Evolutionary conservation across 2,329 filamentous ascomycete genomes (phyloP).

Genomic region (Madurella fahalii): DNA sequence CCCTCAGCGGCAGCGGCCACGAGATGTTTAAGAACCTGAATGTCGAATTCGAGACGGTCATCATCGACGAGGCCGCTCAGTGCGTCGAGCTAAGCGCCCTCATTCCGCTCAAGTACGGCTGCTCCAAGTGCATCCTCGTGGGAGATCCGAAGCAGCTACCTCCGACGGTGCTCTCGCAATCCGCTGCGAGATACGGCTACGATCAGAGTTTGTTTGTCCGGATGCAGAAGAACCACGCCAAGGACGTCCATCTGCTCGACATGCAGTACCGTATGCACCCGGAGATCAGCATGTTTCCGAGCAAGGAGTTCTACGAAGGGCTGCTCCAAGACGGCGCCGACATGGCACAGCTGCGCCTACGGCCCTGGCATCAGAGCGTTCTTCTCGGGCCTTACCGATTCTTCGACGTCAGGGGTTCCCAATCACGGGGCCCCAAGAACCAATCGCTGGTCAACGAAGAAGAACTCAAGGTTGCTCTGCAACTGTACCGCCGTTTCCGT

Average conservation of each 20-base stretch:
- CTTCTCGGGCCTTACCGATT: constrained; percentile 92
- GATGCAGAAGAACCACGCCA: constrained; percentile 89
- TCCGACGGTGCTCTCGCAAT: constrained; percentile 91
- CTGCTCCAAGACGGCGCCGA: constrained; percentile 77
- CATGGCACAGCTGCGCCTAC: constrained; percentile 71
- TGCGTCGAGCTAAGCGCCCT: constrained; percentile 95
- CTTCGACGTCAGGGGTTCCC: constrained; percentile 90
- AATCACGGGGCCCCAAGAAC: constrained; percentile 73
- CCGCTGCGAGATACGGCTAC: constrained; percentile 87
- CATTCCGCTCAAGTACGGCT: constrained; percentile 96
- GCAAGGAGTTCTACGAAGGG: constrained; percentile 86
- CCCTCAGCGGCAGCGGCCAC: constrained; percentile 90
- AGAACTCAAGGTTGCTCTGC: constrained; percentile 81
- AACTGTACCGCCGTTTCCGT: constrained; percentile 75
- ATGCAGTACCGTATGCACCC: constrained; percentile 99
- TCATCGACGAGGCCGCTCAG: constrained; percentile 97
- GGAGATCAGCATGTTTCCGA: constrained; percentile 88
- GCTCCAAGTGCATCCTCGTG: constrained; percentile 92
- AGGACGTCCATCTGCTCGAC: constrained; percentile 89
- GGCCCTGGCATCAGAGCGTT: constrained; percentile 79
- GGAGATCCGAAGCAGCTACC: constrained; percentile 97
- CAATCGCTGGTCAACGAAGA: constrained; percentile 87
- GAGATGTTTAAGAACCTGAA: constrained; percentile 94
- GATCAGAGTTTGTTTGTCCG: constrained; percentile 97
- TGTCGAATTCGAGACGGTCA: constrained; percentile 96